Conservation (phyloP, 495 filamentous ascomycete genomes). For the Podospora didyma region DNA sequence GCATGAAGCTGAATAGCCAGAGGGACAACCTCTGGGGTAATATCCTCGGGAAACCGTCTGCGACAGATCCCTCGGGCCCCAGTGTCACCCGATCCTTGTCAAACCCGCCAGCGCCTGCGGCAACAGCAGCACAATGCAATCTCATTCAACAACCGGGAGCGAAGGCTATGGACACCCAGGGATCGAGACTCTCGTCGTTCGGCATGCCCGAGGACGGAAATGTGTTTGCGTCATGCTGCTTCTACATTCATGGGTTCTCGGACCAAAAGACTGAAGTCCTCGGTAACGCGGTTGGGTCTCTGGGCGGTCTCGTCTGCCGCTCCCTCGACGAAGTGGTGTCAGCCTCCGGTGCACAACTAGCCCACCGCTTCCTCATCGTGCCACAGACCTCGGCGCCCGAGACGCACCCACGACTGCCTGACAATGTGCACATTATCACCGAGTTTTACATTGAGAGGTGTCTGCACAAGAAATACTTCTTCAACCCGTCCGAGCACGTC, state of each 20-base stretch:
- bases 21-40: slow-evolving; percentile 83
- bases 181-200: slow-evolving; percentile 26
- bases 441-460: slow-evolving; percentile 94
- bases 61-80: slow-evolving; percentile 9
- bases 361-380: slow-evolving; percentile 45
- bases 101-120: slow-evolving; percentile 7
- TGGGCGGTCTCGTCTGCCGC: slow-evolving; percentile 40
- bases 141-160: slow-evolving; percentile 3
- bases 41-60: slow-evolving; percentile 54
- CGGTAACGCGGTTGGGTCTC: slow-evolving; percentile 36
- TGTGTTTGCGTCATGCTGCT: slow-evolving; percentile 53
- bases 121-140: slow-evolving; percentile 5
- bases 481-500: slow-evolving; percentile 65
- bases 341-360: slow-evolving; percentile 20
- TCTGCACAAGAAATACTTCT: slow-evolving; percentile 65
- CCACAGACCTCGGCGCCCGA: slow-evolving; percentile 41
- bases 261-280: slow-evolving; percentile 39
- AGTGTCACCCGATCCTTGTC: background rate
- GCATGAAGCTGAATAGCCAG: slow-evolving; percentile 71
- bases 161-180: slow-evolving; percentile 21
- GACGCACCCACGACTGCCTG: slow-evolving; percentile 33
- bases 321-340: slow-evolving; percentile 41
- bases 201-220: slow-evolving; percentile 20
- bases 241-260: slow-evolving; percentile 64
- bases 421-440: slow-evolving; percentile 57